These are phyloP conservation scores for Curvularia hawaiiensis DNA, from an alignment of 2,329 filamentous ascomycete species.

Conservation along the genomic window DNA sequence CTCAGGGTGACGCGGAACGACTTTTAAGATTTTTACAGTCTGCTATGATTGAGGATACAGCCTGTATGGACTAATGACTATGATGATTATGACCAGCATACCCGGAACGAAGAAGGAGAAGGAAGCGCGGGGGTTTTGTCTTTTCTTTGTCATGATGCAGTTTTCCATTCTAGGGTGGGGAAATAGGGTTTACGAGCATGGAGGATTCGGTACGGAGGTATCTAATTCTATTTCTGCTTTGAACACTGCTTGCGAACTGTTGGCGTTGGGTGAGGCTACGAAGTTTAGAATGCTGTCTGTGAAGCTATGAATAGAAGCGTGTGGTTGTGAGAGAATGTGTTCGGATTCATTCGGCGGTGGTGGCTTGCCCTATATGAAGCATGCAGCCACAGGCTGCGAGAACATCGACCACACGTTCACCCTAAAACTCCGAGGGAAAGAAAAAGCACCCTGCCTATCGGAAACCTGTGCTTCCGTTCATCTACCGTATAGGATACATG, in stretches of 20 bases:
- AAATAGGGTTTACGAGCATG: conserved; percentile 6
- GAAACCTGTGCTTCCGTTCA: not conserved
- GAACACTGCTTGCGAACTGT: conserved; percentile 8
- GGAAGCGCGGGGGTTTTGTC: conserved; percentile 23
- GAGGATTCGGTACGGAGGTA: conserved; percentile 9
- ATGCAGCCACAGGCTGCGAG: conserved; percentile 5
- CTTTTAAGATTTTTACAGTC: conserved; percentile 34
- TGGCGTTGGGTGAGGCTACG: conserved; percentile 5
- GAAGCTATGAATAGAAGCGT: not conserved
- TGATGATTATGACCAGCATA: conserved; percentile 46
- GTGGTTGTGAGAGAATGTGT: not conserved
- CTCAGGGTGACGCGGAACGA: conserved; percentile 39
- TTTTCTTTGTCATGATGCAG: conserved; percentile 17
- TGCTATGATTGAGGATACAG: conserved; percentile 23
- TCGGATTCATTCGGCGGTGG: not conserved
- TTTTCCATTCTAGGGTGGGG: conserved; percentile 1
- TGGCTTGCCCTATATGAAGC: conserved; percentile 1
- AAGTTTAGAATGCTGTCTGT: not conserved
- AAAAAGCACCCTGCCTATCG: not conserved
- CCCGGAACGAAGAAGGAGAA: conserved; percentile 32
- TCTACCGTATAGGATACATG: not conserved
- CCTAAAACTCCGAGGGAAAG: not conserved
- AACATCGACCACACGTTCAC: conserved; percentile 10
- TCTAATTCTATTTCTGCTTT: conserved; percentile 13
- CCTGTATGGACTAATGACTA: conserved; percentile 40